A percentile compares a stretch with the other conserved stretches of the same genome.
Conservation (phyloP, 1,284 basidiomycete genomes). For the Earliella scabrosa region DNA sequence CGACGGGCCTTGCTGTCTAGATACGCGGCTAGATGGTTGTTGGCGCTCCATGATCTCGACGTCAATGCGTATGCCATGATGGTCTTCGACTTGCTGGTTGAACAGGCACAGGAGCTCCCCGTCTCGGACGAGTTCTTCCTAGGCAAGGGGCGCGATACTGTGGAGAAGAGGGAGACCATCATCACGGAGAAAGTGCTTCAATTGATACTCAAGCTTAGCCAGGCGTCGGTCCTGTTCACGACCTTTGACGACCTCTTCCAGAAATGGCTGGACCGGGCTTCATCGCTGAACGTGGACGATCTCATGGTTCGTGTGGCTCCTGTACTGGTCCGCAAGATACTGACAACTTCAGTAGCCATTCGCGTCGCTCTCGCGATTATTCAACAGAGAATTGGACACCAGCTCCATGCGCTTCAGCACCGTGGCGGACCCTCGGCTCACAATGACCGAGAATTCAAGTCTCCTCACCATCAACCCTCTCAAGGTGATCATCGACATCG, state of each 20-base stretch:
- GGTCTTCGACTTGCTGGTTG: constrained; percentile 54
- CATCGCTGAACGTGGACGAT: constrained; percentile 35
- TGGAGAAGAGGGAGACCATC: constrained; percentile 12
- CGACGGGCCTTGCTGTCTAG: constrained; percentile 51
- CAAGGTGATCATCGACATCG: constrained; percentile 51
- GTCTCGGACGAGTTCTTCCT: constrained; percentile 29
- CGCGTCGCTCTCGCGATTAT: constrained; percentile 59
- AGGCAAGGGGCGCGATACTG: constrained; percentile 20
- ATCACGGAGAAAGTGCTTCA: constrained; percentile 49
- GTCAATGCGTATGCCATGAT: constrained; percentile 49
- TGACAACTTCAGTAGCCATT: constrained; percentile 44
- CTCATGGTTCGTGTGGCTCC: constrained; percentile 39
- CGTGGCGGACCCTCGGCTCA: constrained; percentile 37
- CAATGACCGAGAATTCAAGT: constrained; percentile 34
- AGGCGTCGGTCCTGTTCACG: constrained; percentile 60
- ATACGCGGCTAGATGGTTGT: constrained; percentile 67
- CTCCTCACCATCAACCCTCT: constrained; percentile 55
- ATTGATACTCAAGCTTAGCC: constrained; percentile 56
- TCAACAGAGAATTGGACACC: constrained; percentile 55
- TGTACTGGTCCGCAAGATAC: neutral
- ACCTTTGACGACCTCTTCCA: constrained; percentile 66
- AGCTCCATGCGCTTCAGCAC: constrained; percentile 40
- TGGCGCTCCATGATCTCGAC: constrained; percentile 65
- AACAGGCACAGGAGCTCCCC: constrained; percentile 46
- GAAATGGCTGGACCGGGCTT: constrained; percentile 63